phyloP scores from a whole-genome alignment of 2,329 filamentous ascomycete genomes.

The Penicillium corylophilum region DNA sequence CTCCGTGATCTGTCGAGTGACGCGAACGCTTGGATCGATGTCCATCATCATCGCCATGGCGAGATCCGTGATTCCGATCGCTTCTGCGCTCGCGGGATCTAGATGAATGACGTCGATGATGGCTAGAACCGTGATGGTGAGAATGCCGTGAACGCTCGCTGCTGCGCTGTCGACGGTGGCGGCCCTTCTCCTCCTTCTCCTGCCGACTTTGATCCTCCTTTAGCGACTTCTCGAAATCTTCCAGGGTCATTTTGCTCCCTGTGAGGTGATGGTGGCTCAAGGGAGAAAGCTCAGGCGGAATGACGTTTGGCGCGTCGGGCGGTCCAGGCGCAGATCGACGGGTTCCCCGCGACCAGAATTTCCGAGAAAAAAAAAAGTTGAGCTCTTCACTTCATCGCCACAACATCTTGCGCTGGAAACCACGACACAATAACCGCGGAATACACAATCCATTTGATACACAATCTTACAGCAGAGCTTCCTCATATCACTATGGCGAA shows the following conservation, averaged over 20 bases:
- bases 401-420: not conserved
- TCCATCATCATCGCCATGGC: slow-evolving; percentile 51
- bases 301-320: slow-evolving; percentile 36
- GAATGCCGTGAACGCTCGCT: slow-evolving; percentile 36
- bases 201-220: slow-evolving; percentile 55
- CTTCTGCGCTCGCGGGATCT: slow-evolving; percentile 36
- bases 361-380: slow-evolving; percentile 22
- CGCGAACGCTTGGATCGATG: slow-evolving; percentile 67
- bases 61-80: slow-evolving; percentile 38
- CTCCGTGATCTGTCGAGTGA: slow-evolving; percentile 53
- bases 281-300: slow-evolving; percentile 23
- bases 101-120: slow-evolving; percentile 46
- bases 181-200: slow-evolving; percentile 41
- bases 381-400: slow-evolving; percentile 8
- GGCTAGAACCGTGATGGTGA: slow-evolving; percentile 30
- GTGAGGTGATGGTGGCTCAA: slow-evolving; percentile 5
- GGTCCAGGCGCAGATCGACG: slow-evolving; percentile 30
- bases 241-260: slow-evolving; percentile 53
- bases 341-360: slow-evolving; percentile 32
- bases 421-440: not conserved
- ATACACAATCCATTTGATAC: not conserved
- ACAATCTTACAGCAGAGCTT: not conserved
- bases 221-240: slow-evolving; percentile 76
- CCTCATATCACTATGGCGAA: slow-evolving; percentile 42
- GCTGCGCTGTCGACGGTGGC: slow-evolving; percentile 40